phyloP scores from a whole-genome alignment of 225 moss, liverwort and hornwort species.

The Pseudoscleropodium purum region DNA sequence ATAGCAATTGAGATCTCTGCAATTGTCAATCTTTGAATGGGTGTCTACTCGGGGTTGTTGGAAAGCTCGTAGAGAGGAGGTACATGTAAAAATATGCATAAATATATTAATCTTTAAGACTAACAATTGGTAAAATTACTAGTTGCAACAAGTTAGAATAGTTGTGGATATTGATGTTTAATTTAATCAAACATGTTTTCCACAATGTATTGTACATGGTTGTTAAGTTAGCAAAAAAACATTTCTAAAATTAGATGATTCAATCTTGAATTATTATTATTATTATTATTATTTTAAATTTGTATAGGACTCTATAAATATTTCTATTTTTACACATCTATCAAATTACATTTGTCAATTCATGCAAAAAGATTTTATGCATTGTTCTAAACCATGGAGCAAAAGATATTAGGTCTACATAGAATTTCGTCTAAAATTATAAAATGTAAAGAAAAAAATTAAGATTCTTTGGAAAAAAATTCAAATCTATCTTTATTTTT shows the following conservation, averaged over 20 bases:
- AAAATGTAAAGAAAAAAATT: neutral
- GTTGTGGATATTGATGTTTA: neutral
- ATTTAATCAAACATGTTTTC: neutral
- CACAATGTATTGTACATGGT: rapidly evolving
- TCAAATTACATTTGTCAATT: neutral
- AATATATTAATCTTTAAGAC: neutral
- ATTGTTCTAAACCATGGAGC: rapidly evolving
- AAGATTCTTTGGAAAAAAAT: neutral
- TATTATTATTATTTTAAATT: too few species aligned
- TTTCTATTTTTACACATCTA: neutral
- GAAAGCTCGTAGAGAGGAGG: rapidly evolving
- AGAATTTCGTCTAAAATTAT: neutral
- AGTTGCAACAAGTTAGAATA: neutral
- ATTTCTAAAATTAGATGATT: rapidly evolving
- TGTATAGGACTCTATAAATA: neutral
- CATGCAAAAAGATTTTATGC: rapidly evolving
- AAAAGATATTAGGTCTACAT: neutral
- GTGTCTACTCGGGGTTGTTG: neutral
- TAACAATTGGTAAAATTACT: rapidly evolving
- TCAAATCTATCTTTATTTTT: neutral
- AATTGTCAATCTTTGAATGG: rapidly evolving
- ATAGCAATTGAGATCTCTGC: too few species aligned
- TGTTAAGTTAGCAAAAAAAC: neutral
- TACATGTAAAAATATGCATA: neutral
- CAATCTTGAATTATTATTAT: neutral